Conservation (phyloP, 257 asterid species). For the Ligustrum vulgare region DNA sequence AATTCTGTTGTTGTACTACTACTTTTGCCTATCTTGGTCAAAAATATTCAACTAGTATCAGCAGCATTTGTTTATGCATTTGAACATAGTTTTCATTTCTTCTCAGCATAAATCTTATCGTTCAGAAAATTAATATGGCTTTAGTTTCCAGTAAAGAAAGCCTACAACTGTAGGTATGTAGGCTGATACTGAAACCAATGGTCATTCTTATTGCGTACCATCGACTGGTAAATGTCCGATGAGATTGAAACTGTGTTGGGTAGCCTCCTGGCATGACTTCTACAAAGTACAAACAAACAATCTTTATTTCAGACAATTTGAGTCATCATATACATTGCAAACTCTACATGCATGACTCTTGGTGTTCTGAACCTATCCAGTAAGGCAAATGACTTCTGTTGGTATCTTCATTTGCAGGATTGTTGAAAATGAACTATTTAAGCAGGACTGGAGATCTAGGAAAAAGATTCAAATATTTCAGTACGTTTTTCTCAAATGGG, state of each 20-base stretch:
- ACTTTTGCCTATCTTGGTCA: not conserved
- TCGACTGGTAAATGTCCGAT: not conserved
- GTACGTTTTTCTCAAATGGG: conserved; percentile 84
- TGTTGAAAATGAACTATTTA: conserved; percentile 81
- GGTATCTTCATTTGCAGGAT: conserved; percentile 56
- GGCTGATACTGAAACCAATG: not conserved
- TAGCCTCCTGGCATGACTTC: not conserved
- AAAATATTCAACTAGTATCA: not conserved
- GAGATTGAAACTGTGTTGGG: not conserved
- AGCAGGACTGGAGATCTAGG: conserved; percentile 97
- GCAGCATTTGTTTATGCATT: not conserved
- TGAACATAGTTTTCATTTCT: not conserved
- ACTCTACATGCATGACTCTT: not conserved
- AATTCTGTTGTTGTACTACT: not conserved
- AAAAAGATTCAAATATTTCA: conserved; percentile 70
- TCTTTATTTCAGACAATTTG: not conserved
- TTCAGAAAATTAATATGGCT: not conserved
- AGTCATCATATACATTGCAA: not conserved
- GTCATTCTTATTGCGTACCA: not conserved
- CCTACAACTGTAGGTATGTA: not conserved
- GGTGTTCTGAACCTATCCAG: not conserved
- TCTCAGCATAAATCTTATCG: not conserved
- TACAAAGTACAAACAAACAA: not conserved
- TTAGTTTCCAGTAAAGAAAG: not conserved
- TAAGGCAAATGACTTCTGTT: conserved; percentile 1